Evolutionary conservation across 768 basidiomycete genomes (phyloP).

Genomic region (Termitomyces sp.): DNA sequence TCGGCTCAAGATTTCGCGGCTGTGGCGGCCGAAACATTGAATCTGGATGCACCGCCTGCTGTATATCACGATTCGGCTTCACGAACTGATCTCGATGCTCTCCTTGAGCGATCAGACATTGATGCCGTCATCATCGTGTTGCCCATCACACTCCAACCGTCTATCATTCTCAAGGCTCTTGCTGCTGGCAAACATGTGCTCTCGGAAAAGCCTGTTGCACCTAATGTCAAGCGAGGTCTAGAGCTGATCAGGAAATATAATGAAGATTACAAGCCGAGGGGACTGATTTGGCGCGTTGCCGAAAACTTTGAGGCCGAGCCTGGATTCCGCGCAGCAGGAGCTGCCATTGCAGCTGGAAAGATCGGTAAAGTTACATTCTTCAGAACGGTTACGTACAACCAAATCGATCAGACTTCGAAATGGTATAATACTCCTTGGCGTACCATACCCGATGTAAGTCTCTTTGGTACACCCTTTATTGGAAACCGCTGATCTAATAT

Average conservation of each 20-base stretch:
- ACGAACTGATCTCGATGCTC: constrained; percentile 41
- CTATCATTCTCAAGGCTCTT: constrained; percentile 54
- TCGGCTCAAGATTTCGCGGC: constrained; percentile 49
- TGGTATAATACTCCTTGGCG: constrained; percentile 86
- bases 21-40: constrained; percentile 34
- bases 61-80: constrained; percentile 49
- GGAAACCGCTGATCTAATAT: not conserved
- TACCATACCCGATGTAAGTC: constrained; percentile 63
- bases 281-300: constrained; percentile 74
- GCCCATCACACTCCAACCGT: constrained; percentile 72
- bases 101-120: constrained; percentile 68
- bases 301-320: constrained; percentile 75
- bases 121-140: constrained; percentile 68
- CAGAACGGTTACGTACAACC: constrained; percentile 45
- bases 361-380: constrained; percentile 73
- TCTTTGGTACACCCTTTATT: constrained; percentile 18
- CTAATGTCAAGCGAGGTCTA: constrained; percentile 58
- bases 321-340: constrained; percentile 40
- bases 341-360: constrained; percentile 48
- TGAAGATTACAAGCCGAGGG: constrained; percentile 54
- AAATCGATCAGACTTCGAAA: constrained; percentile 56
- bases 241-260: constrained; percentile 65
- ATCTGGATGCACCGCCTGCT: constrained; percentile 33
- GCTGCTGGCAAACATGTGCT: constrained; percentile 83
- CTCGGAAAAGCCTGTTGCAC: constrained; percentile 83